These are phyloP conservation scores for Pyrenopolyporus hunteri DNA, from an alignment of 495 filamentous ascomycete genomes.

Conservation along the genomic window DNA sequence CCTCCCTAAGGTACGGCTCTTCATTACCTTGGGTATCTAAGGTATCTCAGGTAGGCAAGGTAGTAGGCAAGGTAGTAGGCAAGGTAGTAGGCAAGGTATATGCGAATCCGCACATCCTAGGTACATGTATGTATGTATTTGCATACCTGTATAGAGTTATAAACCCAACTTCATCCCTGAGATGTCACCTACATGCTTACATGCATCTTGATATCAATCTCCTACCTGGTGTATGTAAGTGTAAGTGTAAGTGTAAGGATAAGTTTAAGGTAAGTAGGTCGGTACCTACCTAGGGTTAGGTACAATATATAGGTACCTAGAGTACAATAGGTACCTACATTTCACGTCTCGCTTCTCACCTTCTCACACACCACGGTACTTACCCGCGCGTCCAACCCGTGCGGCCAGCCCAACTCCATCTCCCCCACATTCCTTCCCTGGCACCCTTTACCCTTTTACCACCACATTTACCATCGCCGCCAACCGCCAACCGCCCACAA, in stretches of 20 bases:
- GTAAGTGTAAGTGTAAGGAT: too few species aligned
- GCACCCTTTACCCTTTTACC: too few species aligned
- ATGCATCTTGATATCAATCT: not conserved
- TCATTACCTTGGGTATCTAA: too few species aligned
- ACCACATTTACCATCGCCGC: not conserved
- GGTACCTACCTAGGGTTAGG: not conserved
- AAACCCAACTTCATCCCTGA: not conserved
- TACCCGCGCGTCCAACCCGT: slow-evolving; percentile 3
- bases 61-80: too few species aligned
- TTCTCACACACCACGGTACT: not conserved
- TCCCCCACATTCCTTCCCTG: slow-evolving; percentile 26
- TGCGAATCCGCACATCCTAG: too few species aligned
- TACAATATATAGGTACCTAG: not conserved
- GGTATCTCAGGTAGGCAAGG: too few species aligned
- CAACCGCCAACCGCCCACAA: not conserved
- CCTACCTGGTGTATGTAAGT: too few species aligned
- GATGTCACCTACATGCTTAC: not conserved
- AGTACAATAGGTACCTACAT: not conserved
- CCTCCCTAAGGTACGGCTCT: not conserved
- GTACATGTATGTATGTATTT: not conserved
- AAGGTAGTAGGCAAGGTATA: too few species aligned
- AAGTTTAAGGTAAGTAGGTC: too few species aligned
- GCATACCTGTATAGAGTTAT: not conserved
- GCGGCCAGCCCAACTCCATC: not conserved
- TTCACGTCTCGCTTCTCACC: too few species aligned